A percentile compares a stretch with the other conserved stretches of the same genome.
These are phyloP conservation scores for Globisporangium sylvaticum DNA, from an alignment of 352 stramenopile genomes.

Conservation along the genomic window DNA sequence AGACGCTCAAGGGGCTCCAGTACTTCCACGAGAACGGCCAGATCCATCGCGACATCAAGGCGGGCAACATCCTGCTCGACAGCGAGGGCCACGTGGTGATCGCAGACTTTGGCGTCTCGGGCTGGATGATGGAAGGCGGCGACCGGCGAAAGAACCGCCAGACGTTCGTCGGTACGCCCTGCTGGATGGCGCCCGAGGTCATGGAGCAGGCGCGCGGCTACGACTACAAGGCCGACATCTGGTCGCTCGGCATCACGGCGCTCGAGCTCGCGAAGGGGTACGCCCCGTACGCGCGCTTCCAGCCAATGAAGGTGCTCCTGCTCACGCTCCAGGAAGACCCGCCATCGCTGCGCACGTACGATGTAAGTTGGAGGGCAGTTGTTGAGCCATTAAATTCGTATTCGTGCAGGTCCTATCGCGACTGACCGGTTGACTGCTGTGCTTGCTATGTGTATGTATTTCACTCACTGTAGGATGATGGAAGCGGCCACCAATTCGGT, in stretches of 20 bases:
- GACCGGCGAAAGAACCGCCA: conserved; percentile 92
- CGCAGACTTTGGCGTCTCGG: conserved; percentile 98
- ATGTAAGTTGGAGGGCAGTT: conserved; percentile 38
- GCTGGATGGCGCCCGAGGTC: conserved; percentile 94
- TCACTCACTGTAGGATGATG: conserved; percentile 58
- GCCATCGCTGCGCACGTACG: conserved; percentile 88
- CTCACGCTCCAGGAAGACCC: conserved; percentile 96
- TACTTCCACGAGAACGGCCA: conserved; percentile 99
- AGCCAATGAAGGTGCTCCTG: conserved; percentile 98
- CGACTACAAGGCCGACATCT: conserved; percentile 98
- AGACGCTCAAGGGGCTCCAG: conserved; percentile 95
- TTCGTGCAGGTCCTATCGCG: too few relatives aligned
- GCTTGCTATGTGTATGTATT: background rate
- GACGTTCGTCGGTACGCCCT: conserved; percentile 98
- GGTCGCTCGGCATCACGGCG: conserved; percentile 98
- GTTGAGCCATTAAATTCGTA: background rate
- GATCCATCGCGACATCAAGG: conserved; percentile 99
- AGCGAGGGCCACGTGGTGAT: conserved; percentile 94
- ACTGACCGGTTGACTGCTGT: background rate
- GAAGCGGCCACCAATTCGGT: conserved; percentile 75
- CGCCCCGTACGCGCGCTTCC: conserved; percentile 96
- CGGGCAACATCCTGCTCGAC: conserved; percentile 96
- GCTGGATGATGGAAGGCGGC: conserved; percentile 96
- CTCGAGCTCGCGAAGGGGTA: conserved; percentile 98
- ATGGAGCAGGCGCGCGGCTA: conserved; percentile 91